These are phyloP conservation scores for Bruguiera hainesii DNA, from an alignment of 441 rosid genomes.

Conservation along the genomic window DNA sequence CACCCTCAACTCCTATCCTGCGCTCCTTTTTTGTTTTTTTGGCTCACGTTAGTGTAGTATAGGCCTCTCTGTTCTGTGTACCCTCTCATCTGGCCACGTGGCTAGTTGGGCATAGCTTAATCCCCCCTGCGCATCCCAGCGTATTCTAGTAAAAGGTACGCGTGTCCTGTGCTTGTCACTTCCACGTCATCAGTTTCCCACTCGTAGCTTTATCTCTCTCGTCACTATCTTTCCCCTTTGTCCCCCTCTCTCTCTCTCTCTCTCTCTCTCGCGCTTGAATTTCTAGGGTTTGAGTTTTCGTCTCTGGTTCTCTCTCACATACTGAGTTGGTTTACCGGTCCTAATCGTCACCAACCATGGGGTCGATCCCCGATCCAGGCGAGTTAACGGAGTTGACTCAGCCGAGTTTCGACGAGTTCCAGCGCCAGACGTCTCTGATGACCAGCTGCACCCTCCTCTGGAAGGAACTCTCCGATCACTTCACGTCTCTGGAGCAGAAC, in stretches of 20 bases:
- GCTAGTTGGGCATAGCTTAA: background rate
- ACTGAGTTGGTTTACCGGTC: constrained; percentile 1
- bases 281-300: constrained; percentile 33
- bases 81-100: background rate
- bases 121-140: constrained; percentile 34
- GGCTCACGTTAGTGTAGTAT: constrained; percentile 23
- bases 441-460: constrained; percentile 95
- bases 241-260: constrained; percentile 23
- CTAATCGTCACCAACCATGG: constrained; percentile 46
- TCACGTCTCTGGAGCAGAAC: constrained; percentile 73
- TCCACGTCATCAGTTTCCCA: constrained; percentile 51
- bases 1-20: constrained; percentile 21
- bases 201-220: constrained; percentile 17
- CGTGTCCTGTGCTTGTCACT: constrained; percentile 32
- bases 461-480: constrained; percentile 98
- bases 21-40: constrained; percentile 16
- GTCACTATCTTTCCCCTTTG: constrained; percentile 13
- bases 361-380: constrained; percentile 97
- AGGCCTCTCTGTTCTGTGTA: too few species aligned
- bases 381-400: constrained; percentile 69
- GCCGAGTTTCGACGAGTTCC: constrained; percentile 93
- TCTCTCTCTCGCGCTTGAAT: constrained; percentile 16
- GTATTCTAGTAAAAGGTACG: constrained; percentile 42
- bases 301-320: constrained; percentile 15
- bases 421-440: constrained; percentile 92